phyloP scores from a whole-genome alignment of 2,329 filamentous ascomycete genomes.

The Boeremia exigua region DNA sequence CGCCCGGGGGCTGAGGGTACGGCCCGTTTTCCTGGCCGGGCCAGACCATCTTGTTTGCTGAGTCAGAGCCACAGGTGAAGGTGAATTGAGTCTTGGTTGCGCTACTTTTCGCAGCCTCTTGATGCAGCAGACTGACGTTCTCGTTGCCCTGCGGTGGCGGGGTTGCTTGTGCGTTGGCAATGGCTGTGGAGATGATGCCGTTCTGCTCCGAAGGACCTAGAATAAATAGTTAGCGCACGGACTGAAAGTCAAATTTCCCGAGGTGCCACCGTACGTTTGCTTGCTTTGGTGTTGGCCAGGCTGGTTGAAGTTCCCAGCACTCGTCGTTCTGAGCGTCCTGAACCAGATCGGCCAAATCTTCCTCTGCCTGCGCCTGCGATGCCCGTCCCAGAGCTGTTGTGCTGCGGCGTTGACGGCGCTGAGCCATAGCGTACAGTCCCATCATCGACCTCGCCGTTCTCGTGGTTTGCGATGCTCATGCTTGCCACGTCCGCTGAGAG shows the following conservation, averaged over 20 bases:
- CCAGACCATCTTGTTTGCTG: constrained; percentile 78
- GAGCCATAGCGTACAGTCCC: constrained; percentile 61
- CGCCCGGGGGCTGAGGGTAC: constrained; percentile 48
- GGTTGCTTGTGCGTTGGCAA: constrained; percentile 76
- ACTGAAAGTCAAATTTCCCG: constrained; percentile 36
- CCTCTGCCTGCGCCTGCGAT: constrained; percentile 87
- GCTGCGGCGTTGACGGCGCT: constrained; percentile 59
- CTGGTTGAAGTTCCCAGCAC: constrained; percentile 52
- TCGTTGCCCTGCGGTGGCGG: constrained; percentile 65
- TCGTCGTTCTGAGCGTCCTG: constrained; percentile 52
- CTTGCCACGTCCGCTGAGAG: constrained; percentile 69
- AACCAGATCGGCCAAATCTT: constrained; percentile 70
- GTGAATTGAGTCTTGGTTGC: constrained; percentile 89
- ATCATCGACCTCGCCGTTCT: constrained; percentile 53
- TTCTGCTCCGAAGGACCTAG: constrained; percentile 57
- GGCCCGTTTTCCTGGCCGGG: constrained; percentile 63
- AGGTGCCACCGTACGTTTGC: constrained; percentile 47
- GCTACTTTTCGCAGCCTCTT: constrained; percentile 67
- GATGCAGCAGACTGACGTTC: constrained; percentile 78
- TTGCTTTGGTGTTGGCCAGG: constrained; percentile 52
- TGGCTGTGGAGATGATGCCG: constrained; percentile 91
- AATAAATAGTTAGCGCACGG: constrained; percentile 48
- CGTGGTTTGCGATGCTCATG: constrained; percentile 62
- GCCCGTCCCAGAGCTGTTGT: constrained; percentile 62
- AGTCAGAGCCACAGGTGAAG: constrained; percentile 92